These are phyloP conservation scores for Leptographium wingfieldii DNA, from an alignment of 2,329 filamentous ascomycete genomes.

Conservation along the genomic window DNA sequence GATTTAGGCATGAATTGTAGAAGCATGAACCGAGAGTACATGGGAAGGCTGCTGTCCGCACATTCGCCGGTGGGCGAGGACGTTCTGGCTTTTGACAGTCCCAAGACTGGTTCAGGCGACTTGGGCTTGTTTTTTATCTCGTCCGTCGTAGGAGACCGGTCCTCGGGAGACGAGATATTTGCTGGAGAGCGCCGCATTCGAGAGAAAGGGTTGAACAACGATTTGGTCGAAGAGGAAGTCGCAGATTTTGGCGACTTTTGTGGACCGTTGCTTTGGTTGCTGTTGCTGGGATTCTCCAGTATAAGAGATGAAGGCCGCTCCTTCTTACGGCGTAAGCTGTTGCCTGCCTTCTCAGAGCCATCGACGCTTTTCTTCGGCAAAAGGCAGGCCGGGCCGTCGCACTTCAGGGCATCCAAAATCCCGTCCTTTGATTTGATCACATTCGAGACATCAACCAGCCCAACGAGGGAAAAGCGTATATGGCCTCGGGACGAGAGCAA, in stretches of 20 bases:
- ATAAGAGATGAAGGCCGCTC: not conserved
- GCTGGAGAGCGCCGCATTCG: constrained; percentile 2
- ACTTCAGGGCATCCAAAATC: constrained; percentile 34
- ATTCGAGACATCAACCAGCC: constrained; percentile 44
- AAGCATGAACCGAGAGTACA: constrained; percentile 19
- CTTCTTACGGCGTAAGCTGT: not conserved
- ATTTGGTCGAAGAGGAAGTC: not conserved
- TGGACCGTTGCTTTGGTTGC: not conserved
- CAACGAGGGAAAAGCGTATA: constrained; percentile 40
- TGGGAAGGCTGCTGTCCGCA: not conserved
- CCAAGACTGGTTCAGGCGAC: not conserved
- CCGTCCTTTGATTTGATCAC: constrained; percentile 37
- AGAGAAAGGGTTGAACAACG: constrained; percentile 10
- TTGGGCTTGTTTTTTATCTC: not conserved
- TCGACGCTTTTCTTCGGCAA: not conserved
- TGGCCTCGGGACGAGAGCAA: constrained; percentile 34
- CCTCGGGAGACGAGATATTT: not conserved
- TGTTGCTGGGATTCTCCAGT: not conserved
- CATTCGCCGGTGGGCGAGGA: no score
- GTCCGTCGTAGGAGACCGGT: not conserved
- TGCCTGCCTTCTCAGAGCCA: not conserved
- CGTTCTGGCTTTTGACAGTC: no score
- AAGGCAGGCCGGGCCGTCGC: constrained; percentile 17
- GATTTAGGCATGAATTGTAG: constrained; percentile 14
- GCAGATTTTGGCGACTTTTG: not conserved